Conservation (phyloP, 2,329 filamentous ascomycete species). For the Microdochium paspali region DNA sequence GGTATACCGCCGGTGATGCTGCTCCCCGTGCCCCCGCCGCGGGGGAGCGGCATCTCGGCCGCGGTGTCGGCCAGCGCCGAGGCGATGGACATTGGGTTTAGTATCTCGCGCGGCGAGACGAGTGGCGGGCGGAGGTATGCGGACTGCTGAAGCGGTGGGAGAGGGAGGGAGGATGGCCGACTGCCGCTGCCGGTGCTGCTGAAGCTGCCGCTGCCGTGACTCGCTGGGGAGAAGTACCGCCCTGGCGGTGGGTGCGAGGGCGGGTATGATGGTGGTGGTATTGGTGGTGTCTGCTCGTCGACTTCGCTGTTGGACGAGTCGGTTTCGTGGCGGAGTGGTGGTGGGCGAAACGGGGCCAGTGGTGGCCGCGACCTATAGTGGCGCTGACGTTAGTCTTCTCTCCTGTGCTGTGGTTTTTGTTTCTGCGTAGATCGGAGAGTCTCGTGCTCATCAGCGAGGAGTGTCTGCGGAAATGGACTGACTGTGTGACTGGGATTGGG, state of each 20-base stretch:
- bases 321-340: background rate
- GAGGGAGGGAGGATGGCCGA: background rate
- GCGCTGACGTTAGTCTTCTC: background rate
- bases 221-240: background rate
- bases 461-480: background rate
- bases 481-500: background rate
- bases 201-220: too few relatives aligned
- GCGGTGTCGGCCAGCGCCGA: background rate
- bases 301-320: background rate
- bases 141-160: background rate
- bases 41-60: background rate
- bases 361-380: background rate
- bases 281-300: background rate
- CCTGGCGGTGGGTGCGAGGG: too few relatives aligned
- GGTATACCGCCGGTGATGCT: background rate
- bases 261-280: too few relatives aligned
- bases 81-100: background rate
- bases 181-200: background rate
- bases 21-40: background rate
- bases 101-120: background rate
- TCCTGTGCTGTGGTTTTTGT: background rate
- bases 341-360: background rate
- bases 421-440: background rate
- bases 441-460: background rate
- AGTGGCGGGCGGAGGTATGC: background rate